Percentiles rank a stretch among this genome's conserved stretches.
Evolutionary conservation across 352 stramenopile species (phyloP).

Genomic region (Phytopythium delawarense): DNA sequence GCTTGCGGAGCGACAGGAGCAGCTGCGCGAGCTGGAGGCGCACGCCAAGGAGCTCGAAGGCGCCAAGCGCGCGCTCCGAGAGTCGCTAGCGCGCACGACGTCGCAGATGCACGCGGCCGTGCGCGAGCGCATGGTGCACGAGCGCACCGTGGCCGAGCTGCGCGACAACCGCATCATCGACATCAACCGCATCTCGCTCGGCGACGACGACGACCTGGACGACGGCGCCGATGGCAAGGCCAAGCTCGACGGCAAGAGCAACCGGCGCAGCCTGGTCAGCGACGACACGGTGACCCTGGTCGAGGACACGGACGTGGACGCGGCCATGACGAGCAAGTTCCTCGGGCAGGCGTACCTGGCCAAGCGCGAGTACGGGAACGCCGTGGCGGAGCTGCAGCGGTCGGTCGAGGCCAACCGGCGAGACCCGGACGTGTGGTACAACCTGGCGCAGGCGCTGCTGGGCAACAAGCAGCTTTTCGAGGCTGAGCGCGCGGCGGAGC

Average conservation of each 20-base stretch:
- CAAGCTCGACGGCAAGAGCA: constrained; percentile 14
- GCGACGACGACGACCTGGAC: constrained; percentile 40
- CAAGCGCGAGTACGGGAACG: constrained; percentile 51
- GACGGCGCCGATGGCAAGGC: constrained; percentile 4
- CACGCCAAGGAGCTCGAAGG: constrained; percentile 61
- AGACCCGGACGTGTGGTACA: constrained; percentile 75
- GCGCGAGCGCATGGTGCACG: constrained; percentile 27
- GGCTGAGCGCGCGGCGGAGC: constrained; percentile 59
- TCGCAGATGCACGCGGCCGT: constrained; percentile 23
- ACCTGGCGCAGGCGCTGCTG: constrained; percentile 62
- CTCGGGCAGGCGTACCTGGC: constrained; percentile 67
- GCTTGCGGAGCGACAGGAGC: constrained; percentile 56
- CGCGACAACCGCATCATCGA: constrained; percentile 63
- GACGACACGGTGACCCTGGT: constrained; percentile 29
- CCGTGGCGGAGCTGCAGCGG: constrained; percentile 66
- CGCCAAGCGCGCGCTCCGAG: constrained; percentile 48
- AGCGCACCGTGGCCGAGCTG: constrained; percentile 33
- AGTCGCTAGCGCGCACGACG: constrained; percentile 41
- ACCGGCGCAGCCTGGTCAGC: constrained; percentile 14
- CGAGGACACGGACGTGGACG: constrained; percentile 52
- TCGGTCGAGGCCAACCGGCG: constrained; percentile 60
- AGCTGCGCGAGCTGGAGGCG: constrained; percentile 63
- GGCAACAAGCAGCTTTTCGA: constrained; percentile 50
- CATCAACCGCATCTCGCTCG: constrained; percentile 57
- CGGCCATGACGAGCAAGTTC: constrained; percentile 70